These are phyloP conservation scores for Saprolegnia parasitica DNA, from an alignment of 352 stramenopile genomes.

Conservation along the genomic window DNA sequence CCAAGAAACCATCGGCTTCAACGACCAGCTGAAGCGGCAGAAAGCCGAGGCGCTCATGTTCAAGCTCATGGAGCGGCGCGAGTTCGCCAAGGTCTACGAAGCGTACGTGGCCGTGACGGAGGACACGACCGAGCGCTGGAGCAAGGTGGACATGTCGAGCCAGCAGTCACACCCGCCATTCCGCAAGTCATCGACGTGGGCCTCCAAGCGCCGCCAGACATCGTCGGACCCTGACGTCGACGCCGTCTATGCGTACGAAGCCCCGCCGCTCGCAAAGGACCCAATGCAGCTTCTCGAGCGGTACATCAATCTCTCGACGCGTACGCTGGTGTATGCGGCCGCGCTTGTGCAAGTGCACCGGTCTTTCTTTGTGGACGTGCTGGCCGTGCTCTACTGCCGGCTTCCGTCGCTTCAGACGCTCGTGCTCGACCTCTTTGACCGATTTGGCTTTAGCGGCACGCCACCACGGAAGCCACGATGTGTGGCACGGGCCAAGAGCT, in stretches of 20 bases:
- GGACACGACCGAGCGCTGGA: background rate
- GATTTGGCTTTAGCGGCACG: constrained; percentile 10
- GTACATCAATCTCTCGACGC: constrained; percentile 9
- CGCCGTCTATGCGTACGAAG: background rate
- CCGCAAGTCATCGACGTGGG: background rate
- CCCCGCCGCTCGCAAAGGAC: background rate
- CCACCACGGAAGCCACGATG: background rate
- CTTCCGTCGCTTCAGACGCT: background rate
- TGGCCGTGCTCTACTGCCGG: constrained; percentile 18
- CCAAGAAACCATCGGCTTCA: constrained; percentile 11
- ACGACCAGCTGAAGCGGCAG: constrained; percentile 20
- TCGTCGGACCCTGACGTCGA: background rate
- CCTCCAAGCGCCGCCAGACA: background rate
- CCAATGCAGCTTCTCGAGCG: constrained; percentile 2
- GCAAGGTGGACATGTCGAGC: background rate
- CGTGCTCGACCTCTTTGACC: constrained; percentile 14
- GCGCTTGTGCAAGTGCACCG: background rate
- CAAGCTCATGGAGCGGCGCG: constrained; percentile 26
- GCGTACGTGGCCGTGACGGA: background rate
- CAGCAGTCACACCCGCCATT: background rate
- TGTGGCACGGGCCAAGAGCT: background rate
- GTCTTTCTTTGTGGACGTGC: constrained; percentile 10
- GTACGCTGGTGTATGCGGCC: constrained; percentile 5
- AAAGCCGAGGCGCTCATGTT: constrained; percentile 19
- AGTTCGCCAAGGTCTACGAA: constrained; percentile 24